Conservation (phyloP, 768 basidiomycete species). For the Tylopilus rubrobrunneus region DNA sequence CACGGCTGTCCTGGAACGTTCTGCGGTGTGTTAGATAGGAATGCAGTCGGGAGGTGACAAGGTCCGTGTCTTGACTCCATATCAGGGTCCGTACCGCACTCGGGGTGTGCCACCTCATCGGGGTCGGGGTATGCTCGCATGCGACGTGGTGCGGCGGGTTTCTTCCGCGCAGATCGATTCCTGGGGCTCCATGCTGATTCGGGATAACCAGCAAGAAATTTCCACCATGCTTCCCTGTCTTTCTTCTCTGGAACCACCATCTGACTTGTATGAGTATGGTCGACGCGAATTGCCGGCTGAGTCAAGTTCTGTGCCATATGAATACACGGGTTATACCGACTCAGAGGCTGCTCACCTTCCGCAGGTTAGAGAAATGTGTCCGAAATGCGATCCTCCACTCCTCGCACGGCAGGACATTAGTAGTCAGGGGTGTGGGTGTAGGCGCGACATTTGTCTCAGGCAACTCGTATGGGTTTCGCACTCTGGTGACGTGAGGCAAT, state of each 20-base stretch:
- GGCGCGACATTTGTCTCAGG: constrained; percentile 26
- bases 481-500: constrained; percentile 64
- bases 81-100: not conserved
- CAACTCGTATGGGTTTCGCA: constrained; percentile 61
- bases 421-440: constrained; percentile 14
- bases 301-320: constrained; percentile 51
- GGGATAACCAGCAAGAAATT: constrained; percentile 66
- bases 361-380: constrained; percentile 59
- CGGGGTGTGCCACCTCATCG: not conserved
- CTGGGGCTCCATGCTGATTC: constrained; percentile 60
- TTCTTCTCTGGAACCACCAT: constrained; percentile 63
- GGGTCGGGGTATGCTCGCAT: constrained; percentile 39
- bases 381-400: constrained; percentile 64
- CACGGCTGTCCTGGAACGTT: not conserved
- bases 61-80: constrained; percentile 1
- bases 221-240: constrained; percentile 79
- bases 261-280: constrained; percentile 7
- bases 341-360: constrained; percentile 38
- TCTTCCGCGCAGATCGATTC: constrained; percentile 13
- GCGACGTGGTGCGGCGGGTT: constrained; percentile 10
- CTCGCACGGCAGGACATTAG: constrained; percentile 51
- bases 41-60: not conserved
- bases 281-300: constrained; percentile 50
- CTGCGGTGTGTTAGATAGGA: not conserved
- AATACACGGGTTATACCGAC: not conserved